A percentile compares a stretch with the other conserved stretches of the same genome.
Evolutionary conservation across 306 rosid genomes (phyloP).

Genomic region (Albizia julibrissin): DNA sequence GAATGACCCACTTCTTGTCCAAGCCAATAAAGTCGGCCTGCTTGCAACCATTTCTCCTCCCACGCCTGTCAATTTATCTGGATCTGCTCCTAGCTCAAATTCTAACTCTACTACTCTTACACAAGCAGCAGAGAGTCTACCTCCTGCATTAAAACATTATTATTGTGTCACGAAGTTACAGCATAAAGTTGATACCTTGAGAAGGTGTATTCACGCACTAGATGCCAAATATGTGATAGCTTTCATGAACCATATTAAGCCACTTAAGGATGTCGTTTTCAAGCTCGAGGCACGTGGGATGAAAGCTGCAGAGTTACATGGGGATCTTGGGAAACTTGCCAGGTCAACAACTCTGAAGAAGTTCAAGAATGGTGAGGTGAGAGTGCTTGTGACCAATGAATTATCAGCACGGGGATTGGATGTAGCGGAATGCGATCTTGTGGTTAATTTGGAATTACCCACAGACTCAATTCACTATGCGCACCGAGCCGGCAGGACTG

Average conservation of each 20-base stretch:
- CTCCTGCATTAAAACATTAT: slow-evolving; percentile 80
- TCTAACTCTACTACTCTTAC: slow-evolving; percentile 40
- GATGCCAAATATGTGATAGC: slow-evolving; percentile 85
- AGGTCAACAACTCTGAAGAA: slow-evolving; percentile 83
- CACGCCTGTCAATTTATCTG: slow-evolving; percentile 50
- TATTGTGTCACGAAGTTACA: slow-evolving; percentile 77
- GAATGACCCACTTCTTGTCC: slow-evolving; percentile 73
- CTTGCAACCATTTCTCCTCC: slow-evolving; percentile 63
- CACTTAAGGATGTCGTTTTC: slow-evolving; percentile 85
- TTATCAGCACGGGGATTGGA: slow-evolving; percentile 94
- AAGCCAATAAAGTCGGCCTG: slow-evolving; percentile 65
- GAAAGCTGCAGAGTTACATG: slow-evolving; percentile 82
- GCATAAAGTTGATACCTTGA: slow-evolving; percentile 85
- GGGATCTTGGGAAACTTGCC: slow-evolving; percentile 94
- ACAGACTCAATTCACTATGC: slow-evolving; percentile 90
- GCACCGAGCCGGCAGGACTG: slow-evolving; percentile 92
- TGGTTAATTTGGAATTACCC: slow-evolving; percentile 86
- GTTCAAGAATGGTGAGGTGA: slow-evolving; percentile 82
- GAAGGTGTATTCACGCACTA: slow-evolving; percentile 86
- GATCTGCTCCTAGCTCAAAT: slow-evolving; percentile 32
- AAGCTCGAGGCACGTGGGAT: slow-evolving; percentile 93
- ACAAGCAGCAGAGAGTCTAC: slow-evolving; percentile 73
- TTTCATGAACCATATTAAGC: slow-evolving; percentile 94
- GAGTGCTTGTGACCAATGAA: slow-evolving; percentile 87
- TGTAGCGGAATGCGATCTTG: slow-evolving; percentile 96